These are phyloP conservation scores for Trichoderma guizhouense DNA, from an alignment of 2,329 filamentous ascomycete species.

Conservation along the genomic window DNA sequence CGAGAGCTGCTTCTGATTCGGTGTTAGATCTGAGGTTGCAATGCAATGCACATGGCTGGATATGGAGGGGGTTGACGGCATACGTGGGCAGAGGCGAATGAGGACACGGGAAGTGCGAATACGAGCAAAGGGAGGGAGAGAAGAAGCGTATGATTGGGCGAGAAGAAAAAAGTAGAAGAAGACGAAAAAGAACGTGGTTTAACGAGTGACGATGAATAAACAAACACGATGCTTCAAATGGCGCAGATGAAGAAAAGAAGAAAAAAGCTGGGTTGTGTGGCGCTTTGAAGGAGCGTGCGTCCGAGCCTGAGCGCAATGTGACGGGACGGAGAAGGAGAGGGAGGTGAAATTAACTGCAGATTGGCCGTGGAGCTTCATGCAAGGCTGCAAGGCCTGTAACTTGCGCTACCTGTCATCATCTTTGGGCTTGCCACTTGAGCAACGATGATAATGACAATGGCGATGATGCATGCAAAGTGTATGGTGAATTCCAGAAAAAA, in stretches of 20 bases:
- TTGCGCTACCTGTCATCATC: background rate
- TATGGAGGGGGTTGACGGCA: conserved; percentile 5
- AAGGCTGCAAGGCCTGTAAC: background rate
- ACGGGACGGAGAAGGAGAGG: background rate
- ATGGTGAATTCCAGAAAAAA: background rate
- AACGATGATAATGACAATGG: background rate
- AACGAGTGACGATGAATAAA: background rate
- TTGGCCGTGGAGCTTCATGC: conserved; percentile 1
- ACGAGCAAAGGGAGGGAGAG: background rate
- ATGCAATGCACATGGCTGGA: background rate
- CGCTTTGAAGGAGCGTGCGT: conserved; percentile 5
- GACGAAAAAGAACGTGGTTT: background rate
- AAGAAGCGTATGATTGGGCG: background rate
- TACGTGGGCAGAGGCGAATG: conserved; percentile 4
- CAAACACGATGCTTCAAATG: background rate
- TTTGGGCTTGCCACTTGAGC: background rate
- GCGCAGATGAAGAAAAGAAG: background rate
- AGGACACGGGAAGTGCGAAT: conserved; percentile 4
- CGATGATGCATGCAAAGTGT: background rate
- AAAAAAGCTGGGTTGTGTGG: background rate
- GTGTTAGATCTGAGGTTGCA: conserved; percentile 9
- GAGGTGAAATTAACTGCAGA: conserved; percentile 1
- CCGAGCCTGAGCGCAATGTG: background rate
- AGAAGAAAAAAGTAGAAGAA: background rate
- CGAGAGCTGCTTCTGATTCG: conserved; percentile 24